These are phyloP conservation scores for Boletus speciosus DNA, from an alignment of 768 basidiomycete genomes.

Conservation along the genomic window DNA sequence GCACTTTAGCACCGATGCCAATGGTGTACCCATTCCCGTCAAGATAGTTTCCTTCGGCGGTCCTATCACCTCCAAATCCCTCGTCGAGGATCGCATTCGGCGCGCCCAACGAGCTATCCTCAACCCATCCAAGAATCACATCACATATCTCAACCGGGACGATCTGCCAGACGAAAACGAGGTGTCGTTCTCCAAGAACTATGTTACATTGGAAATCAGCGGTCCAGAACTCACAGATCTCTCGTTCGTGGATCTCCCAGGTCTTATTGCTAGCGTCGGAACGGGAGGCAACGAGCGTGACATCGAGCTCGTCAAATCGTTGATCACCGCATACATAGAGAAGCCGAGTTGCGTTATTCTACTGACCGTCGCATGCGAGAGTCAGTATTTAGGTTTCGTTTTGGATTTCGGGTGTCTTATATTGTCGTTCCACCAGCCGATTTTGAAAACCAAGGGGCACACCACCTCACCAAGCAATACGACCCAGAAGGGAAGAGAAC, in stretches of 20 bases:
- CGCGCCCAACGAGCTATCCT: conserved; percentile 65
- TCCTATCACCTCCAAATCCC: conserved; percentile 45
- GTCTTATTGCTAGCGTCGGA: conserved; percentile 58
- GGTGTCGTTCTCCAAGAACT: conserved; percentile 51
- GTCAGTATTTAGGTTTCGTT: conserved; percentile 7
- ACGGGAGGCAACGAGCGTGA: conserved; percentile 49
- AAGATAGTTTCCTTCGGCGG: conserved; percentile 43
- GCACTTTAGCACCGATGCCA: conserved; percentile 39
- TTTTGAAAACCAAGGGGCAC: conserved; percentile 76
- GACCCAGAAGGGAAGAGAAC: conserved; percentile 67
- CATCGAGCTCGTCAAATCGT: conserved; percentile 55
- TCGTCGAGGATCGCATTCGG: conserved; percentile 65
- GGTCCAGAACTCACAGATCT: conserved; percentile 60
- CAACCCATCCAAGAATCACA: conserved; percentile 41
- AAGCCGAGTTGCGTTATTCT: conserved; percentile 69
- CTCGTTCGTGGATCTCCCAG: conserved; percentile 63
- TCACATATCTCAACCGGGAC: conserved; percentile 14
- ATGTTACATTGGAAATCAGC: conserved; percentile 55
- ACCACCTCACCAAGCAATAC: conserved; percentile 54
- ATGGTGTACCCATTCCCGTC: conserved; percentile 37
- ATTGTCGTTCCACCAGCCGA: conserved; percentile 52
- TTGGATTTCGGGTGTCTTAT: conserved; percentile 34
- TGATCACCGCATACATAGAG: conserved; percentile 59
- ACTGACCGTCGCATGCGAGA: conserved; percentile 52
- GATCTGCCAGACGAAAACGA: conserved; percentile 12